phyloP scores from a whole-genome alignment of 345 rosid genomes.

The Clausena lansium region DNA sequence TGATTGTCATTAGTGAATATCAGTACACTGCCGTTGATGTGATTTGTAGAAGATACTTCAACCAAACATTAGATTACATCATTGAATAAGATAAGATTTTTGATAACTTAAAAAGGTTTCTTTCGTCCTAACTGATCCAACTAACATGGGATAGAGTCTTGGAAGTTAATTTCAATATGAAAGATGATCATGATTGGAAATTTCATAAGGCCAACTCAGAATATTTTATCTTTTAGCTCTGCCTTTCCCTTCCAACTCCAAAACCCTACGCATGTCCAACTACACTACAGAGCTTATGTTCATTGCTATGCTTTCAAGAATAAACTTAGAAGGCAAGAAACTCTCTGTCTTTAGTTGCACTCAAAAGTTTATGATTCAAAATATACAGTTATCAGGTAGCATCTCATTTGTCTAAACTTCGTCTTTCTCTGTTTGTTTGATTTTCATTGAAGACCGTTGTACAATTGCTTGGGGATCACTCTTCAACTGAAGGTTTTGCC shows the following conservation, averaged over 20 bases:
- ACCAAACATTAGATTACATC: background rate
- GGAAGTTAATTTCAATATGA: slow-evolving; percentile 6
- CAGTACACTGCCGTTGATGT: slow-evolving; percentile 9
- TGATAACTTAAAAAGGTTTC: background rate
- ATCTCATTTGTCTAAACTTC: background rate
- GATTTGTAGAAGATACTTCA: background rate
- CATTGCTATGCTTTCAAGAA: background rate
- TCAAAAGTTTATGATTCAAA: background rate
- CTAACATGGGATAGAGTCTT: background rate
- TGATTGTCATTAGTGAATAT: too few species aligned
- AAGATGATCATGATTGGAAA: slow-evolving; percentile 7
- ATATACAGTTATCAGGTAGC: background rate
- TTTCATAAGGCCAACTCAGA: background rate
- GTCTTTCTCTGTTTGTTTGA: background rate
- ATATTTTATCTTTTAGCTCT: background rate
- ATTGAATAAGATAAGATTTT: background rate
- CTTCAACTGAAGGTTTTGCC: background rate
- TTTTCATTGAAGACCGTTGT: background rate
- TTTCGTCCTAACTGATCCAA: slow-evolving; percentile 11
- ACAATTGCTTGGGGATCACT: slow-evolving; percentile 6
- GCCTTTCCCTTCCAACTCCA: background rate
- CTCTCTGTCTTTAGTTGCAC: slow-evolving; percentile 2
- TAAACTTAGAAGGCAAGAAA: slow-evolving; percentile 37
- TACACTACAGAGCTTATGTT: background rate
- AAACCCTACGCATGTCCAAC: background rate